These are phyloP conservation scores for Cyanophora paradoxa DNA, from an alignment of 78 protist genomes.

Conservation along the genomic window DNA sequence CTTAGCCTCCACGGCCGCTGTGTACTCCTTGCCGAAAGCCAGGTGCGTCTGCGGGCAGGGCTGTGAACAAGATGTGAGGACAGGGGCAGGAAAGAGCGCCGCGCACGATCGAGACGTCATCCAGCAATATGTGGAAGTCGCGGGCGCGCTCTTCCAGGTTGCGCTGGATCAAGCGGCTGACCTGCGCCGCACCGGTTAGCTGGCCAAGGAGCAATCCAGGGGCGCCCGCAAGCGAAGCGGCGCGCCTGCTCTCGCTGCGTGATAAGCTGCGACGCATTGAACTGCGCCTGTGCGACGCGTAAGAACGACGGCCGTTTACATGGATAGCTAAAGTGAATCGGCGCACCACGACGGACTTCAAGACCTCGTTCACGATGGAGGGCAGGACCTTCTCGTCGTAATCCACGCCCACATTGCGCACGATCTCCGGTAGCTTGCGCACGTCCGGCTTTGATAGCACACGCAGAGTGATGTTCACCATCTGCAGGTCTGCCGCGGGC, in stretches of 20 bases:
- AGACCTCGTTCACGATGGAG: conserved; percentile 85
- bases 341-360: conserved; percentile 83
- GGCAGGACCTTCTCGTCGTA: conserved; percentile 72
- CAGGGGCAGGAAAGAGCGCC: too few relatives aligned
- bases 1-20: conserved; percentile 89
- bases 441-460: conserved; percentile 38
- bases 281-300: conserved; percentile 71
- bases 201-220: too few relatives aligned
- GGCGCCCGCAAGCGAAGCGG: background rate
- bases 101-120: conserved; percentile 84
- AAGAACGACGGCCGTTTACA: too few relatives aligned
- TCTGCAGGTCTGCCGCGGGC: conserved; percentile 47
- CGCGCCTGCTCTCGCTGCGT: conserved; percentile 72
- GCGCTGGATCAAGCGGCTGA: conserved; percentile 39
- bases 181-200: conserved; percentile 26
- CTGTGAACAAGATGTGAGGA: background rate
- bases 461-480: conserved; percentile 64
- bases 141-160: conserved; percentile 63
- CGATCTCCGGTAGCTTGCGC: conserved; percentile 41
- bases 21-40: conserved; percentile 83
- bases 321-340: too few relatives aligned
- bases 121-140: conserved; percentile 81
- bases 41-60: conserved; percentile 25
- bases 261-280: conserved; percentile 90
- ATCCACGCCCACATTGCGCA: conserved; percentile 55